Conservation (phyloP, 2,329 filamentous ascomycete species). For the Aulographum hederae region DNA sequence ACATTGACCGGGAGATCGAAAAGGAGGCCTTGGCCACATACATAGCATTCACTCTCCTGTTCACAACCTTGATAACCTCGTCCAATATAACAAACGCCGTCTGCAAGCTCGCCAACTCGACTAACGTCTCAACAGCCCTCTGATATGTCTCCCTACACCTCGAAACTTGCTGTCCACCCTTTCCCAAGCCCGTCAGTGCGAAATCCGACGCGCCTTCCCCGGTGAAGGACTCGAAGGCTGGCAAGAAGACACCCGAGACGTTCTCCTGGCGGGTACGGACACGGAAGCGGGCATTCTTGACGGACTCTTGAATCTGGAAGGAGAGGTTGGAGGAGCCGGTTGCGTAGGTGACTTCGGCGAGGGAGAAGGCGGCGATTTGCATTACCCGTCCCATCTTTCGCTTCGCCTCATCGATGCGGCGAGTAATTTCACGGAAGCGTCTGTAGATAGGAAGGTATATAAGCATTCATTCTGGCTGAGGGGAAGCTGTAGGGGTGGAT, state of each 20-base stretch:
- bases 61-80: slow-evolving; percentile 98
- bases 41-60: slow-evolving; percentile 95
- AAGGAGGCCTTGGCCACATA: slow-evolving; percentile 22
- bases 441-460: no score
- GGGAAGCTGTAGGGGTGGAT: neutral
- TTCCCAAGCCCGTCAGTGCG: slow-evolving; percentile 83
- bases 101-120: slow-evolving; percentile 87
- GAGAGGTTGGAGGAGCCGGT: slow-evolving; percentile 85
- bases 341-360: slow-evolving; percentile 94
- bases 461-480: slow-evolving; percentile 10
- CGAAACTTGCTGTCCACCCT: slow-evolving; percentile 94
- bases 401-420: slow-evolving; percentile 95
- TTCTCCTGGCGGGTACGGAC: slow-evolving; percentile 95
- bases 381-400: slow-evolving; percentile 98
- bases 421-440: slow-evolving; percentile 54
- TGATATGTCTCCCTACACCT: slow-evolving; percentile 91
- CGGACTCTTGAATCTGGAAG: slow-evolving; percentile 94
- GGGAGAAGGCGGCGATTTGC: slow-evolving; percentile 95
- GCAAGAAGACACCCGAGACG: slow-evolving; percentile 88
- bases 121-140: slow-evolving; percentile 83
- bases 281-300: slow-evolving; percentile 80
- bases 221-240: slow-evolving; percentile 80
- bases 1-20: neutral
- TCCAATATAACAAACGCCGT: slow-evolving; percentile 96
- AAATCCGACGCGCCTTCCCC: slow-evolving; percentile 90